Evolutionary conservation across 2,329 filamentous ascomycete genomes (phyloP), one percentile per base, ranked within the genome.

Genomic region (Biscogniauxia sp.): DNA sequence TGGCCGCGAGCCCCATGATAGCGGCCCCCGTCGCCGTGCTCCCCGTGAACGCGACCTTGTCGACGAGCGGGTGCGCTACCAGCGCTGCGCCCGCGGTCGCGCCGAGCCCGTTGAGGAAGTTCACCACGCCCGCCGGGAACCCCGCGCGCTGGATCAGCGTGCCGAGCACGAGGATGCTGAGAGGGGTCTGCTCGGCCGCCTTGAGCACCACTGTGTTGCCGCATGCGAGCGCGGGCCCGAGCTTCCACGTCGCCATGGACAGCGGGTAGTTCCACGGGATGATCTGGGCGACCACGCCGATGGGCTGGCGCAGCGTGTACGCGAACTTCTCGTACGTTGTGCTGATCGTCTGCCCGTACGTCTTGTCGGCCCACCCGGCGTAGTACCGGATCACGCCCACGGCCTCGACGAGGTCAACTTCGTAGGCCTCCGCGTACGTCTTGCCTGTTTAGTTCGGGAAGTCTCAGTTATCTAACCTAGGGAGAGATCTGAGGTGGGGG

Each of bases 321-420:
- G 89, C 89, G 64, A 94, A 83, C 76, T 93, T 94, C 51, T 79
- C 76, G 1, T 84, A 82, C 1, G 84, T 86, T 8, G 88, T 89
- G 66, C 89, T 87, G 66, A 93, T 91, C n/a, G 89, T 88, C 71
- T 91, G 86, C 32, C 91, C 90, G 62, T 88, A 87, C 63, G 90
- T 87, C 79, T 94, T 94, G 78, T 94, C 91, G 53, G 89, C 88
- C 73, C 84, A 93, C 58, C 91, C 91, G 52, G 86, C 90, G 69
- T 93, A 94, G 76, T 94, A 94, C 67, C 86, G 87, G 58, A 88
- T 78, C 15, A 88, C 75, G 25, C 74, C 73, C 28, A 75, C 67
- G 26, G 52, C 53, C 28, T 59, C 57, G 9, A 17, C 25, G 9
- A 59, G 57, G 19, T 59, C 57, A 11, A 20, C 49, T 17, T 59